Evolutionary conservation across 352 stramenopile species (phyloP), one percentile per base, ranked within the genome.

Genomic region (Lagenidium giganteum): DNA sequence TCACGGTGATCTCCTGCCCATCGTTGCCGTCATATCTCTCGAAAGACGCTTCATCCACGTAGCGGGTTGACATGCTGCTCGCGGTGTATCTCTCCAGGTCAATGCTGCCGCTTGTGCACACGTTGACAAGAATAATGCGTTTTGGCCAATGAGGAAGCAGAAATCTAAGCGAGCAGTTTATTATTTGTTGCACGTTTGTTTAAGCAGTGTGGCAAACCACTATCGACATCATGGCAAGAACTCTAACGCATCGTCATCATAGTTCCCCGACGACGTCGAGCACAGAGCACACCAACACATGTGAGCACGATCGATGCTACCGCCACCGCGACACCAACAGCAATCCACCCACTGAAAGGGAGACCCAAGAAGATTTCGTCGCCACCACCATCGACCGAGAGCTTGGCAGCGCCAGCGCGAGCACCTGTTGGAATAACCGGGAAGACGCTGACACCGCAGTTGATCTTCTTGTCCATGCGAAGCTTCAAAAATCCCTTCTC

Each of bases 361-460:
- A 79, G 35, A 4, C 61, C 56, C 8, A 71, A 34, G 37, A 76
- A 76, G n/a, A 48, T 12, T 21, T 58, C 61, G 45, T 59, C 47
- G 20, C 66, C 66, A 11, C 75, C 75, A 18, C 69, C 65, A 43
- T 88, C 66, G 22, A 88, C 64, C 8, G 39, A 29, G 6, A 73
- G 64, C 41, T 68, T 77, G 12, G 54, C 61, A 13, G 57, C 23
- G 0, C 71, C 72, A 14, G 72, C 67, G 32, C 53, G 48, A 0
- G 79, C 79, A 16, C 79, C 79, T 0, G 57, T 62, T n/a, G 78
- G 74, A 22, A 87, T 73, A 1, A 92, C 63, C 1, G 76, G 67
- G 36, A 89, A 92, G 18, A 92, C 47, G 45, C 67, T 89, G 27
- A 92, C 48, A 2, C 80, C 80, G 32, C 77, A 89, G 54, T 92